Evolutionary conservation across 192 early-diverging fungal species (phyloP).

Genomic region (Linnemannia exigua): DNA sequence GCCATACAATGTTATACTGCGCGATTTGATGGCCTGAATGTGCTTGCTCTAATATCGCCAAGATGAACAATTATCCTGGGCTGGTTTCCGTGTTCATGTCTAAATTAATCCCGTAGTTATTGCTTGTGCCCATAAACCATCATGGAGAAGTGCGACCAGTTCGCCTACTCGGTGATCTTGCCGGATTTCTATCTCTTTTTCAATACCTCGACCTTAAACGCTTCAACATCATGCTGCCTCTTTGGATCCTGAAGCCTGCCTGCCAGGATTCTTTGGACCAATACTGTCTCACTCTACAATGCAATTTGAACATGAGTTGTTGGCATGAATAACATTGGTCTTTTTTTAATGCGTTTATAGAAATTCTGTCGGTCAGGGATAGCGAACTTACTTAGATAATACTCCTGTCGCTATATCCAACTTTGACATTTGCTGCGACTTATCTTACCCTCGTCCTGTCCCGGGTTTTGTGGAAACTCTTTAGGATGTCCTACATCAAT

Average conservation of each 20-base stretch:
- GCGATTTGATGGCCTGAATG: conserved; percentile 63
- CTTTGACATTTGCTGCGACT: conserved; percentile 73
- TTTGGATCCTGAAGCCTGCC: conserved; percentile 64
- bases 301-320: conserved; percentile 44
- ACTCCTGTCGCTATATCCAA: conserved; percentile 71
- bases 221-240: conserved; percentile 61
- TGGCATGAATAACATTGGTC: conserved; percentile 64
- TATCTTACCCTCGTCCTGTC: conserved; percentile 69
- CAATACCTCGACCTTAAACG: conserved; percentile 61
- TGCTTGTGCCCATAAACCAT: neutral
- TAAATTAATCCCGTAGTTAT: neutral
- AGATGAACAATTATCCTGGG: neutral
- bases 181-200: conserved; percentile 45
- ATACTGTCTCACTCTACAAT: conserved; percentile 65
- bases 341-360: conserved; percentile 3
- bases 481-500: conserved; percentile 64
- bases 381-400: conserved; percentile 31
- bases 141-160: neutral
- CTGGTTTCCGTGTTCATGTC: neutral
- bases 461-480: conserved; percentile 68
- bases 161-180: conserved; percentile 36
- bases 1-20: conserved; percentile 56
- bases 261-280: conserved; percentile 65
- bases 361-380: neutral
- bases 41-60: conserved; percentile 48